Evolutionary conservation across 148 eudicot species (phyloP).

Genomic region (Camellia granthamiana): DNA sequence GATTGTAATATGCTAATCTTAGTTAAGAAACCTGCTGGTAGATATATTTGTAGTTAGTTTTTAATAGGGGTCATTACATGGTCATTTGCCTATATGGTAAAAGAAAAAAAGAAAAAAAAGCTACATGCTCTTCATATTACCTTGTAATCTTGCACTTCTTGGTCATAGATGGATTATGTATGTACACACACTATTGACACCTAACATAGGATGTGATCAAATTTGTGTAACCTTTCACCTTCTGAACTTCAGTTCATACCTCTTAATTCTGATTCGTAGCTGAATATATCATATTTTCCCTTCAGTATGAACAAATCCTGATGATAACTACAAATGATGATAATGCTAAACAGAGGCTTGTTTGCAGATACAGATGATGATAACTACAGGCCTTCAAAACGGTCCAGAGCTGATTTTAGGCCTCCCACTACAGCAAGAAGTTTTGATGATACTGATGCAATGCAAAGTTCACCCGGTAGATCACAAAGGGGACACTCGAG

Average conservation of each 20-base stretch:
- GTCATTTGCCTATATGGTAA: background rate
- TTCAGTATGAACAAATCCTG: background rate
- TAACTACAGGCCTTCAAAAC: conserved; percentile 71
- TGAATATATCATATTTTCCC: background rate
- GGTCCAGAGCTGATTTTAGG: conserved; percentile 59
- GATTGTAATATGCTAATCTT: background rate
- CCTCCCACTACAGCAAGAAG: conserved; percentile 47
- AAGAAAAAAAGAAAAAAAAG: background rate
- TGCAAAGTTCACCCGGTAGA: conserved; percentile 88
- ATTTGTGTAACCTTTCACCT: background rate
- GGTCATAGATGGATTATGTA: background rate
- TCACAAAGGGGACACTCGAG: conserved; percentile 62
- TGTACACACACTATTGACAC: background rate
- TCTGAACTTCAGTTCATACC: background rate
- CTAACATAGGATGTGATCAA: background rate
- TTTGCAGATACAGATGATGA: conserved; percentile 86
- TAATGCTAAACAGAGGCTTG: background rate
- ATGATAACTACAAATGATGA: background rate
- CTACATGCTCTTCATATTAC: background rate
- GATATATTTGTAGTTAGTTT: background rate
- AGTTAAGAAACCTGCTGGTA: background rate
- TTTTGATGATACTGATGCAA: conserved; percentile 72
- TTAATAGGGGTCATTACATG: background rate
- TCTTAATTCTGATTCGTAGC: background rate
- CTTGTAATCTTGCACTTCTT: background rate